phyloP scores from a whole-genome alignment of 768 basidiomycete genomes.

The Lentinula aciculospora region DNA sequence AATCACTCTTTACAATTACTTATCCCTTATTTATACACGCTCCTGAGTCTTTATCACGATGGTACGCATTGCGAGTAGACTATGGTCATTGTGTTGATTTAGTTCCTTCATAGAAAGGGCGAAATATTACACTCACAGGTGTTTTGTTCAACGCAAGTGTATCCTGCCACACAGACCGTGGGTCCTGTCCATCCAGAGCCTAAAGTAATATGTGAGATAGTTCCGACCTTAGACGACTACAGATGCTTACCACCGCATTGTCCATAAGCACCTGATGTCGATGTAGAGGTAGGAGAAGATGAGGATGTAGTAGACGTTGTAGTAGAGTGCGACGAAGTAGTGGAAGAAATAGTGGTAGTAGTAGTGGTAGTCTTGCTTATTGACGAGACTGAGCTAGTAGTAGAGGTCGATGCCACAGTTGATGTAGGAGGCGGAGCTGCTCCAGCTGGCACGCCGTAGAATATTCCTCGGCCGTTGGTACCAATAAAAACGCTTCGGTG shows the following conservation, averaged over 20 bases:
- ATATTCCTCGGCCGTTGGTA: constrained; percentile 30
- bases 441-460: constrained; percentile 17
- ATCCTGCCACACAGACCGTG: constrained; percentile 14
- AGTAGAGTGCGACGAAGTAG: constrained; percentile 7
- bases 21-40: neutral
- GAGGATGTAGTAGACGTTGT: constrained; percentile 4
- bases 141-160: constrained; percentile 16
- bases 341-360: neutral
- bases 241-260: constrained; percentile 18
- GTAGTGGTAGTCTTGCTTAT: neutral
- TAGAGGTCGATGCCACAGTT: neutral
- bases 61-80: constrained; percentile 23
- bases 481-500: constrained; percentile 29
- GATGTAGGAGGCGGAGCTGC: constrained; percentile 9
- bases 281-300: constrained; percentile 1
- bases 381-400: neutral
- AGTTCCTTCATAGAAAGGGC: neutral
- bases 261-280: constrained; percentile 11
- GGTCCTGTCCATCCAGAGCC: constrained; percentile 15
- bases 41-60: neutral
- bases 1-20: neutral
- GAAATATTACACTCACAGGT: constrained; percentile 15
- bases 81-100: neutral
- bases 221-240: neutral
- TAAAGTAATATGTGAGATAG: neutral